Base-by-base conservation (phyloP, 108 stramenopile genomes). In the Epithemia pelagica region DNA sequence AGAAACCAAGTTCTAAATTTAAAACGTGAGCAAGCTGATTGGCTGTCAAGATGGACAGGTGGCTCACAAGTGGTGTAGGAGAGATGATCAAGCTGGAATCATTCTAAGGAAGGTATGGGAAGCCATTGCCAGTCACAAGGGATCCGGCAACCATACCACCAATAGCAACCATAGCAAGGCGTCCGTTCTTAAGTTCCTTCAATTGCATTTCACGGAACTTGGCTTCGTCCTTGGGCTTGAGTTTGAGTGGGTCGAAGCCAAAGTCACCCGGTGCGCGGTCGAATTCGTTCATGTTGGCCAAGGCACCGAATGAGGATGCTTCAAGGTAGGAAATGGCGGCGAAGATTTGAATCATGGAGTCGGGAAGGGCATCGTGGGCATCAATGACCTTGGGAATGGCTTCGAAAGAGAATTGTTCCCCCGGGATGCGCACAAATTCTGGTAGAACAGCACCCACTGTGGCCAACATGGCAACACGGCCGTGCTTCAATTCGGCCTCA, bases 161-260 rank as follows among this genome's bases (percentile, higher is more conserved):
- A 61, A 95, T 75, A 28, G 95, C 95, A 58, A 91, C 68, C 96
- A 97, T 96, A 20, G 96, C 95, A 74, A 94, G 70, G 65, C 91
- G 88, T 74, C 91, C 95, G 71, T 92, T 92, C 87, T 86, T 89
- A 29, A 95, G 59, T 63, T 92, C 91, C 31, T 80, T 76, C 37
- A 87, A 59, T 76, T 87, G 78, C 87, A 90, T 89, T 62, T 77
- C 75, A 60, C 84, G 75, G 64, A 65, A 73, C 58, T 74, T 81
- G 62, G 65, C 85, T 10, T 71, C 59, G 62, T 77, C 81, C 32
- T 29, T 74, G 56, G 90, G 90, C 65, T 55, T 81, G 57, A 87
- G 68, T 21, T 76, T 77, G 52, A 89, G 54, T 30, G 88, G 85
- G 68, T 86, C 88, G 68, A 89, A 89, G n/a, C 78, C 73, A 65